phyloP scores from a whole-genome alignment of 805 yeast species.

The Torulaspora quercuum region DNA sequence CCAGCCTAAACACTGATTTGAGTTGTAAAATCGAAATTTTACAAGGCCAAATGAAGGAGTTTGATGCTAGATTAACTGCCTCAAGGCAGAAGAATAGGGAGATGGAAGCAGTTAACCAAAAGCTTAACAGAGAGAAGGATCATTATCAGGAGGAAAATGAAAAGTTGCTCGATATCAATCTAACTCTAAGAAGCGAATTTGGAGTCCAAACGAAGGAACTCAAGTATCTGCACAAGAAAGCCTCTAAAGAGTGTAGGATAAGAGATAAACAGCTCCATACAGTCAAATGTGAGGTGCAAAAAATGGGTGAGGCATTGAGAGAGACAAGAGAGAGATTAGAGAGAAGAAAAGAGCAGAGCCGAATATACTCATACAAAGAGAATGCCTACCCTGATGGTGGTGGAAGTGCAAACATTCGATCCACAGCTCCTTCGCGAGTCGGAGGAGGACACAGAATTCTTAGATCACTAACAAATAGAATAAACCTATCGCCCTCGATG shows the following conservation, averaged over 20 bases:
- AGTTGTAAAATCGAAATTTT: slow-evolving; percentile 1
- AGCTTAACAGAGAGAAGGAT: slow-evolving; percentile 2
- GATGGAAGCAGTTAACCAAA: slow-evolving; percentile 4
- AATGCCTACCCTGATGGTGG: no score
- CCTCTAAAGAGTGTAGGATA: slow-evolving; percentile 3
- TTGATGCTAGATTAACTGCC: slow-evolving; percentile 1
- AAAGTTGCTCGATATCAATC: slow-evolving; percentile 4
- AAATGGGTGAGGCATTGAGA: slow-evolving; percentile 3
- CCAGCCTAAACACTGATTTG: slow-evolving; percentile 2
- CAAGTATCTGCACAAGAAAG: slow-evolving; percentile 3
- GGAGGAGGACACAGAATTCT: no score
- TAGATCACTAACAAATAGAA: no score
- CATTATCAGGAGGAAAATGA: neutral
- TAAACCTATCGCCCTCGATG: no score
- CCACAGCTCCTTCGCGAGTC: no score
- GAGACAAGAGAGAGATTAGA: slow-evolving; percentile 5
- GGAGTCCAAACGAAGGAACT: neutral
- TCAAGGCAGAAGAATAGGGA: slow-evolving; percentile 1
- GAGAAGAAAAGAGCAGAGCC: slow-evolving; percentile 3
- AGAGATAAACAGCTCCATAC: slow-evolving; percentile 4
- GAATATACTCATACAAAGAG: no score
- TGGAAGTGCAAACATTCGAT: no score
- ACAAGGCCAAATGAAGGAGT: slow-evolving; percentile 1
- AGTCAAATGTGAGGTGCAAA: slow-evolving; percentile 6
- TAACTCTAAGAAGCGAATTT: slow-evolving; percentile 3